These are phyloP conservation scores for Fragaria ananassa DNA, from an alignment of 306 rosid genomes.

Conservation along the genomic window DNA sequence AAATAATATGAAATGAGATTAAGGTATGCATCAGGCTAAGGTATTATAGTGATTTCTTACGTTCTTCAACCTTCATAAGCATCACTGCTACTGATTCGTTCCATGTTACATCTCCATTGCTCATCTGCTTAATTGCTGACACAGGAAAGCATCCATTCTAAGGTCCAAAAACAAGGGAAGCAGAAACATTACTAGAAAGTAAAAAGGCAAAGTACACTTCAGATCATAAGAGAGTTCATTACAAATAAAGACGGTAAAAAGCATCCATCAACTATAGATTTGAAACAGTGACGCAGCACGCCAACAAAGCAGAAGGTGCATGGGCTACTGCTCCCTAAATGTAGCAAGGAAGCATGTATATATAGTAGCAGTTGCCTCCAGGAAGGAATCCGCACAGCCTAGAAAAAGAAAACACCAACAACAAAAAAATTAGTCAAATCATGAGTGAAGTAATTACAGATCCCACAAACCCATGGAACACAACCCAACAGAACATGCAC, in stretches of 20 bases:
- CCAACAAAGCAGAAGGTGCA: background rate
- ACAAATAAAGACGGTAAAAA: background rate
- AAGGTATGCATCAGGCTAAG: no score
- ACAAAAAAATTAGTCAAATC: background rate
- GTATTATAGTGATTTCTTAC: no score
- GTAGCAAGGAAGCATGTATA: background rate
- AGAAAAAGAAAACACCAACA: background rate
- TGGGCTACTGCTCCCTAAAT: background rate
- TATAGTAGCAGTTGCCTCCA: conserved; percentile 15
- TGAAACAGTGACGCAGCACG: background rate
- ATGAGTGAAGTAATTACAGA: background rate
- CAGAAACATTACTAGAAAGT: no score
- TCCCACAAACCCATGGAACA: conserved; percentile 12
- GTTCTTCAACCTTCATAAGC: no score
- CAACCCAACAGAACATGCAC: conserved; percentile 1
- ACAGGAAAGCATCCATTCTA: no score
- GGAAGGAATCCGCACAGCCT: conserved; percentile 19
- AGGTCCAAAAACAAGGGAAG: no score
- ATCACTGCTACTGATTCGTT: no score
- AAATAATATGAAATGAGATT: no score
- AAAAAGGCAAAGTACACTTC: no score
- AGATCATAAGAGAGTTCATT: background rate
- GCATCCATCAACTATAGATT: background rate
- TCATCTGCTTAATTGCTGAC: no score
- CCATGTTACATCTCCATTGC: no score